These are phyloP conservation scores for Pyrus bretschneideri DNA, from an alignment of 306 rosid genomes.

Conservation along the genomic window DNA sequence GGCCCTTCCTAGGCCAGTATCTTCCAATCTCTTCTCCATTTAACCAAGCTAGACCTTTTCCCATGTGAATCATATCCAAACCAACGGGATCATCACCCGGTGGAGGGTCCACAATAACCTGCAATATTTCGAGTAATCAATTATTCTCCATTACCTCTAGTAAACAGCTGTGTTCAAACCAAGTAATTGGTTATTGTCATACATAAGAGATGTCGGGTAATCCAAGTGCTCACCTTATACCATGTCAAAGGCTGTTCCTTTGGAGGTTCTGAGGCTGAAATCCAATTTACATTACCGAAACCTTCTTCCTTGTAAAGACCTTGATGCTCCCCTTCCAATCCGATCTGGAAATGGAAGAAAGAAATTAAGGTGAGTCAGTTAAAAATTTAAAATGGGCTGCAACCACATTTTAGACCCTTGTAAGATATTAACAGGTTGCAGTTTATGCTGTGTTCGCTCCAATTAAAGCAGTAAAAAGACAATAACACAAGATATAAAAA, in stretches of 20 bases:
- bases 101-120: constrained; percentile 74
- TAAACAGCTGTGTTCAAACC: constrained; percentile 1
- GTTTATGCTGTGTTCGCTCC: too few species aligned
- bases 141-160: neutral
- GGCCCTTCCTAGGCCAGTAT: constrained; percentile 79
- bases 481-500: neutral
- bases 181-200: constrained; percentile 9
- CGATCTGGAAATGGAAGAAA: constrained; percentile 48
- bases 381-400: neutral
- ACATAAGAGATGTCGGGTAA: neutral
- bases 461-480: neutral
- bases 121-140: constrained; percentile 1
- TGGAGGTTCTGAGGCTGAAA: constrained; percentile 54
- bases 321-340: constrained; percentile 72
- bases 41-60: constrained; percentile 96
- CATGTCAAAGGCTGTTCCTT: constrained; percentile 71
- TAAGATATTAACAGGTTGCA: neutral
- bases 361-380: neutral
- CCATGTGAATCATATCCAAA: constrained; percentile 88
- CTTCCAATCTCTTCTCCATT: constrained; percentile 98
- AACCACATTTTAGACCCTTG: neutral
- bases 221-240: constrained; percentile 66
- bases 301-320: constrained; percentile 55
- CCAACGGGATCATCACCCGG: constrained; percentile 77
- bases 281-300: constrained; percentile 47